phyloP scores from a whole-genome alignment of 2,329 filamentous ascomycete genomes.

The Tolypocladium cylindrosporum region DNA sequence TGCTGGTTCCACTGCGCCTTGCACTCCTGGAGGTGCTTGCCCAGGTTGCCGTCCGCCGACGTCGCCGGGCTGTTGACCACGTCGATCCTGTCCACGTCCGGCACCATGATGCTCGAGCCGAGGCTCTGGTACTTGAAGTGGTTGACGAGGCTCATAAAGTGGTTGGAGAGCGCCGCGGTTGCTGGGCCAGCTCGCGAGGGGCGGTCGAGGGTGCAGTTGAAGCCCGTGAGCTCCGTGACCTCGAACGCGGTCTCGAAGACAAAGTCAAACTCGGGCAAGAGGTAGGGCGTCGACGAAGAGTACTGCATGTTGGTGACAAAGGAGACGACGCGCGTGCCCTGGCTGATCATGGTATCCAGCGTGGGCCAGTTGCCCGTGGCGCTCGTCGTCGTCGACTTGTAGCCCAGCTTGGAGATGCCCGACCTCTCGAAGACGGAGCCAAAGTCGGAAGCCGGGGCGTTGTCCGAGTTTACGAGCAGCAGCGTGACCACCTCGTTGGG shows the following conservation, averaged over 20 bases:
- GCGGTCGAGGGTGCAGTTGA: slow-evolving; percentile 63
- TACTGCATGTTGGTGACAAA: slow-evolving; percentile 51
- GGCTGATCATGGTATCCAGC: slow-evolving; percentile 55
- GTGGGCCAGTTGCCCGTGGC: slow-evolving; percentile 55
- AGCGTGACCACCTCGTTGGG: slow-evolving; percentile 68
- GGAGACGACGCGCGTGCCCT: slow-evolving; percentile 54
- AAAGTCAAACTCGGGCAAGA: slow-evolving; percentile 53
- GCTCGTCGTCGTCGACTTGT: slow-evolving; percentile 36
- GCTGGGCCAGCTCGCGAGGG: slow-evolving; percentile 42
- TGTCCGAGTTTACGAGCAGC: slow-evolving; percentile 61
- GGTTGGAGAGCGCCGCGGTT: slow-evolving; percentile 42
- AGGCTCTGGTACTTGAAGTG: slow-evolving; percentile 62
- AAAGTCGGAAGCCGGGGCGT: slow-evolving; percentile 43
- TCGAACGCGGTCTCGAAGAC: slow-evolving; percentile 68
- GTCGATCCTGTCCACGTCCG: slow-evolving; percentile 48
- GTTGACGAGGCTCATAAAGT: slow-evolving; percentile 65
- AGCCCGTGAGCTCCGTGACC: slow-evolving; percentile 49
- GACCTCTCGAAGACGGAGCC: slow-evolving; percentile 43
- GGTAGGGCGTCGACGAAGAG: slow-evolving; percentile 38
- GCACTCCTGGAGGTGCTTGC: slow-evolving; percentile 44
- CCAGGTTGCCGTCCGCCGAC: slow-evolving; percentile 40
- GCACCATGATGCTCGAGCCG: slow-evolving; percentile 45
- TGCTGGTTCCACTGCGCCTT: slow-evolving; percentile 45
- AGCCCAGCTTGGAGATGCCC: slow-evolving; percentile 53
- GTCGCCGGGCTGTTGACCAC: slow-evolving; percentile 57